These are phyloP conservation scores for Sporothrix inflata DNA, from an alignment of 2,329 filamentous ascomycete species.

Conservation along the genomic window DNA sequence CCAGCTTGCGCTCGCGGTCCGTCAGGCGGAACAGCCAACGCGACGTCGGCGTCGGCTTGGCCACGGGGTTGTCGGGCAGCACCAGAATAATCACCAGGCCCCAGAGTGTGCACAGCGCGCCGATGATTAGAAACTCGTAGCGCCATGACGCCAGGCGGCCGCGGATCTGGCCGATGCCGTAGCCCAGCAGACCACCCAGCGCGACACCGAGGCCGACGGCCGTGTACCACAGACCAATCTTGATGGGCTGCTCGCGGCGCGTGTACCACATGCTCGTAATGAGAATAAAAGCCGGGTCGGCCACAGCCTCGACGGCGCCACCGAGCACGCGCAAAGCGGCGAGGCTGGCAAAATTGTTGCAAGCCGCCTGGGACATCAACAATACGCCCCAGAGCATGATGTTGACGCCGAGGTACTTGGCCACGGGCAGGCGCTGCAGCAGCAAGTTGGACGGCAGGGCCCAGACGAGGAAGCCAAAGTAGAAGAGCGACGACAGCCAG, in stretches of 20 bases:
- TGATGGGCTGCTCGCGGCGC: constrained; percentile 63
- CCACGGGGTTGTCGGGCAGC: constrained; percentile 61
- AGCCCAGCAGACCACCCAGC: constrained; percentile 51
- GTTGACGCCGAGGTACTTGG: constrained; percentile 46
- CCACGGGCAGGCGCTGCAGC: constrained; percentile 42
- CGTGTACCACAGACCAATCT: constrained; percentile 59
- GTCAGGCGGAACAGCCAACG: constrained; percentile 47
- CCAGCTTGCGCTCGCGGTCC: constrained; percentile 55
- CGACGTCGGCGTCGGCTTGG: constrained; percentile 44
- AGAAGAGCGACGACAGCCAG: constrained; percentile 58
- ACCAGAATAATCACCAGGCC: constrained; percentile 61
- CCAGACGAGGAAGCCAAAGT: constrained; percentile 50
- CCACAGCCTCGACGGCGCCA: constrained; percentile 65
- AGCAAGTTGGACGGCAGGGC: constrained; percentile 40
- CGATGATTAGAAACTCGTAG: constrained; percentile 70
- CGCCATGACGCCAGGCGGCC: constrained; percentile 64
- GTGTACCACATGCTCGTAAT: constrained; percentile 70
- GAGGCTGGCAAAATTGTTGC: constrained; percentile 59
- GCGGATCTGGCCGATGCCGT: constrained; percentile 63
- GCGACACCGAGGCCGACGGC: constrained; percentile 57
- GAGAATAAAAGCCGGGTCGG: constrained; percentile 58
- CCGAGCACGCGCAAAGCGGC: constrained; percentile 61
- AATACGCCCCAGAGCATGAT: constrained; percentile 61
- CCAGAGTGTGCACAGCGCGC: constrained; percentile 60
- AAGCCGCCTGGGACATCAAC: constrained; percentile 55